These are phyloP conservation scores for Suillus lakei DNA, from an alignment of 768 basidiomycete species.

Conservation along the genomic window DNA sequence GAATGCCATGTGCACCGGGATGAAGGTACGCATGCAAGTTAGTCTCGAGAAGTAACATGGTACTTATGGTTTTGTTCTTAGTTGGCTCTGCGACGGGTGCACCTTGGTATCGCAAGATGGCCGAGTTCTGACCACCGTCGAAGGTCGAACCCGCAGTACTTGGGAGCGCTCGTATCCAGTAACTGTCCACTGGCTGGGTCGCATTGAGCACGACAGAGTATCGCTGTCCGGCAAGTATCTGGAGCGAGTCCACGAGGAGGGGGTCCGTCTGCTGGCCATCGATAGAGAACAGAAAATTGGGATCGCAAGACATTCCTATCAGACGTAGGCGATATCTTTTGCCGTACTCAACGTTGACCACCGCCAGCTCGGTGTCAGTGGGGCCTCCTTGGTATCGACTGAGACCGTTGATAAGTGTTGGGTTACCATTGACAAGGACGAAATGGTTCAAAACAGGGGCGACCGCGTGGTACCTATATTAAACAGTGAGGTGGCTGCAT, in stretches of 20 bases:
- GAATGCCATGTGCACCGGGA: slow-evolving; percentile 28
- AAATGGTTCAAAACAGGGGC: slow-evolving; percentile 7
- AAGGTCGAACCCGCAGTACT: slow-evolving; percentile 29
- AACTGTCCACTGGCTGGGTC: slow-evolving; percentile 37
- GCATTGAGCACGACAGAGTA: slow-evolving; percentile 36
- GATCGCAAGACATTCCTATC: slow-evolving; percentile 42
- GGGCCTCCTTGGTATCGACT: slow-evolving; percentile 48
- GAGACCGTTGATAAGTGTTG: slow-evolving; percentile 52
- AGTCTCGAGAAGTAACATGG: slow-evolving; percentile 20
- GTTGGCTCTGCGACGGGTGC: slow-evolving; percentile 37
- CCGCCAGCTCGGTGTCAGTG: slow-evolving; percentile 24
- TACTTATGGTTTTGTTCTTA: slow-evolving; percentile 18
- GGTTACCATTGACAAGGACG: slow-evolving; percentile 22
- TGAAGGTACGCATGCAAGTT: slow-evolving; percentile 18
- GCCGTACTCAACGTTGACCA: slow-evolving; percentile 33
- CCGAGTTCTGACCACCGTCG: slow-evolving; percentile 38
- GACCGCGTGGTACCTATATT: slow-evolving; percentile 15
- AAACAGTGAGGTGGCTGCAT: slow-evolving; percentile 5
- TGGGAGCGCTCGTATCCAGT: slow-evolving; percentile 43
- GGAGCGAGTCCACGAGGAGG: slow-evolving; percentile 41
- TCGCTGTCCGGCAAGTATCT: slow-evolving; percentile 41
- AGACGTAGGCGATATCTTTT: slow-evolving; percentile 38
- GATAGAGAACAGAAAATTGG: slow-evolving; percentile 43
- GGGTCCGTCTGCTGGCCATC: slow-evolving; percentile 42
- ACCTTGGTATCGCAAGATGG: slow-evolving; percentile 43